Percentiles rank a stretch among this genome's conserved stretches.
These are phyloP conservation scores for Pythium brassicae DNA, from an alignment of 352 stramenopile genomes.

Conservation along the genomic window DNA sequence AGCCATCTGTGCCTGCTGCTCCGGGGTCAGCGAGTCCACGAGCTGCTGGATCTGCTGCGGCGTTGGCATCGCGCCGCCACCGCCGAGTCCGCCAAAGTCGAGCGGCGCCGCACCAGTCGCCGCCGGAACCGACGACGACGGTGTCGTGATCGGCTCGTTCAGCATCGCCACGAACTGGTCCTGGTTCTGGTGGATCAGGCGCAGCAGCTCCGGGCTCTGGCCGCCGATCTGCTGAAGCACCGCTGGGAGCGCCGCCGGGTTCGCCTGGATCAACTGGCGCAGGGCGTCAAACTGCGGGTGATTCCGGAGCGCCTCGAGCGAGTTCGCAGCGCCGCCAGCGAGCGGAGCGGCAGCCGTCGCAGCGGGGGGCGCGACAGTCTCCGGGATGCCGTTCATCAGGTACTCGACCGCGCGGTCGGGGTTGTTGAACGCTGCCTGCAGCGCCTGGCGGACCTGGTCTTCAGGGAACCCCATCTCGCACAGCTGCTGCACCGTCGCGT, in stretches of 20 bases:
- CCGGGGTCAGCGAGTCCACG: slow-evolving; percentile 67
- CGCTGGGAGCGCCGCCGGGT: slow-evolving; percentile 68
- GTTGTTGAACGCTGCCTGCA: slow-evolving; percentile 87
- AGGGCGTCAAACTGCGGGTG: slow-evolving; percentile 83
- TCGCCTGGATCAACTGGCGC: slow-evolving; percentile 78
- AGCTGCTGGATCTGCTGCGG: slow-evolving; percentile 82
- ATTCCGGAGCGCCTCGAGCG: slow-evolving; percentile 76
- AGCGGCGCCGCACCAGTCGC: slow-evolving; percentile 35
- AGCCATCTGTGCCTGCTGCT: slow-evolving; percentile 79
- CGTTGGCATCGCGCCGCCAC: slow-evolving; percentile 57
- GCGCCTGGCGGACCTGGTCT: slow-evolving; percentile 71
- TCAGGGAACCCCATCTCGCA: slow-evolving; percentile 87
- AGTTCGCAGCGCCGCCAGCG: slow-evolving; percentile 24
- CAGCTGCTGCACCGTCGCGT: slow-evolving; percentile 63
- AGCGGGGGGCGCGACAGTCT: slow-evolving; percentile 30
- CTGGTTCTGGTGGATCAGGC: slow-evolving; percentile 85
- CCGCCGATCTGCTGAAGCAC: slow-evolving; percentile 85
- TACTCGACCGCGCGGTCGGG: slow-evolving; percentile 84
- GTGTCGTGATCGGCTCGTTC: slow-evolving; percentile 77
- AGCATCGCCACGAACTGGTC: slow-evolving; percentile 85
- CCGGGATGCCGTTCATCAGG: slow-evolving; percentile 84
- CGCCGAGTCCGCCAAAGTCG: slow-evolving; percentile 38
- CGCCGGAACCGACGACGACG: slow-evolving; percentile 24
- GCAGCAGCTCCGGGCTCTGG: slow-evolving; percentile 79
- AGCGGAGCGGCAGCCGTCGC: slow-evolving; percentile 17